Evolutionary conservation across 1,139 yeast species (phyloP).

Genomic region (Geotrichum carabidarum): DNA sequence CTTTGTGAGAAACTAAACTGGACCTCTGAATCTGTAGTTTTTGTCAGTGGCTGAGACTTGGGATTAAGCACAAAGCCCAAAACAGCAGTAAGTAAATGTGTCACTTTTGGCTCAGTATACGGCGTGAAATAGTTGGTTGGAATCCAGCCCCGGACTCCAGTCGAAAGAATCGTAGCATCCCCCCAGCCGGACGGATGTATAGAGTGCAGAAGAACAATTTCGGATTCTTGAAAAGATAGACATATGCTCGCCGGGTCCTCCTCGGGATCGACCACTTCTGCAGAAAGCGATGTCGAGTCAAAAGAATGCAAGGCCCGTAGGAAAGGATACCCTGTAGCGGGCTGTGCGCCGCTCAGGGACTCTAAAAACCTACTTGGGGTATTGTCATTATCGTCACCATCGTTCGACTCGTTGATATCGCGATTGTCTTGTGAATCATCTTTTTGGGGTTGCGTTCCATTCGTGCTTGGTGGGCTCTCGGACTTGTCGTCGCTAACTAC

Average conservation of each 20-base stretch:
- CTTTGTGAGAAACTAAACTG: slow-evolving; percentile 37
- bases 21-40: not conserved
- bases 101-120: slow-evolving; percentile 49
- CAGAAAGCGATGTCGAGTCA: slow-evolving; percentile 60
- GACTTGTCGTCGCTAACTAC: too few species aligned
- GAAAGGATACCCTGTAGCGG: slow-evolving; percentile 30
- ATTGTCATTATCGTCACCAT: slow-evolving; percentile 4
- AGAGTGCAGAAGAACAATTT: slow-evolving; percentile 80
- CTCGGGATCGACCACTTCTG: slow-evolving; percentile 25
- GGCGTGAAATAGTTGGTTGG: slow-evolving; percentile 80
- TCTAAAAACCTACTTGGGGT: slow-evolving; percentile 3
- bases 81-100: slow-evolving; percentile 60
- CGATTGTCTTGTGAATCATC: too few species aligned
- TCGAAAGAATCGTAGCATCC: slow-evolving; percentile 74
- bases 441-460: too few species aligned
- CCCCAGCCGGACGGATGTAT: slow-evolving; percentile 97
- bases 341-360: slow-evolving; percentile 5
- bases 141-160: slow-evolving; percentile 87
- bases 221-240: slow-evolving; percentile 72
- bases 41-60: slow-evolving; percentile 28
- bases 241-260: slow-evolving; percentile 69
- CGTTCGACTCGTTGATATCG: too few species aligned
- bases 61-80: slow-evolving; percentile 74
- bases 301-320: slow-evolving; percentile 69
- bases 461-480: too few species aligned